Base-by-base conservation (phyloP, 352 stramenopile genomes). In the Peronospora destructor region DNA sequence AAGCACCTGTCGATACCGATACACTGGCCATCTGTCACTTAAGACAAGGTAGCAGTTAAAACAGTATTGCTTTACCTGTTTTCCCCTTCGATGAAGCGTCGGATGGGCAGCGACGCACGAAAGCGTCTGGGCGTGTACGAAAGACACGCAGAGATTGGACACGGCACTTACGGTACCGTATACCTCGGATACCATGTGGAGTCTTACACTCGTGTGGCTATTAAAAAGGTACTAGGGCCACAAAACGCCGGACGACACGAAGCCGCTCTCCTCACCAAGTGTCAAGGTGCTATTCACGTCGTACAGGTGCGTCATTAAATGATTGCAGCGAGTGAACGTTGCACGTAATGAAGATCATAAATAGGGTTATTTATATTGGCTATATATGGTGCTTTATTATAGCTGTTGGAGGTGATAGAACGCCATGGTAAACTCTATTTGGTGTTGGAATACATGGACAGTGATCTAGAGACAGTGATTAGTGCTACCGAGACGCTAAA, bases 391-490 rank as follows among this genome's bases (percentile, higher is more conserved):
- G 11, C 10, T 14, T 36, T 23, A 45, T 39, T 48, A 16, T 57
- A 88, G 75, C 46, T 89, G 5, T 26, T 85, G 12, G 77, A 87
- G 28, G 59, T 63, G 12, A 69, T 89, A 37, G 68, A 76, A 28
- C 63, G 58, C 26, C 67, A 82, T 61, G 73, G 66, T 41, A 89
- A 85, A 52, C 46, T 87, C 28, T 85, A 82, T 17, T 34, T 92
- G 49, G 63, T 92, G 16, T 48, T 89, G 12, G 81, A 92, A 48
- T 85, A 74, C 49, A 87, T 92, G 79, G 73, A 86, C 42, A 82
- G 71, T 54, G 81, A 92, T 48, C 54, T 91, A 14, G 77, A 91
- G 57, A 71, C 59, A 12, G 46, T 87, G 2, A 58, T 91, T 38
- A 17, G 62, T 35, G 53, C 53, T 0, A 57, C 66, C 0, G 73